These are phyloP conservation scores for California macrophylla DNA, from an alignment of 441 rosid genomes.

Conservation along the genomic window DNA sequence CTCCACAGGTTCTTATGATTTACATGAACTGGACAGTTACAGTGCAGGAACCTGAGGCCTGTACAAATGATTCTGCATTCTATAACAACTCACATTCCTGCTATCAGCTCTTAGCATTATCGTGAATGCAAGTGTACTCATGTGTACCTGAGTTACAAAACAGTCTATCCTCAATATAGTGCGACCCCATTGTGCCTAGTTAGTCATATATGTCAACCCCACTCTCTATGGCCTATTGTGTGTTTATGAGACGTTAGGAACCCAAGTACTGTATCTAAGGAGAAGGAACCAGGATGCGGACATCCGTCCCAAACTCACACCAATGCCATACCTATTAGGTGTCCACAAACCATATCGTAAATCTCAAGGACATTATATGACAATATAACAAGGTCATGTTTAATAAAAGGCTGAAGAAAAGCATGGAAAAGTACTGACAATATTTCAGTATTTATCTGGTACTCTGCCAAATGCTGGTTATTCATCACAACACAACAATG, in stretches of 20 bases:
- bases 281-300: not conserved
- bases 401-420: not conserved
- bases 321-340: not conserved
- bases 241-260: not conserved
- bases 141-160: not conserved
- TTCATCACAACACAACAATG: not conserved
- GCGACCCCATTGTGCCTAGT: not conserved
- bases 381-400: not conserved
- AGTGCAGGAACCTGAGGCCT: not conserved
- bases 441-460: not conserved
- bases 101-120: not conserved
- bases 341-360: not conserved
- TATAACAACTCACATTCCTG: not conserved
- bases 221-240: not conserved
- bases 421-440: not conserved
- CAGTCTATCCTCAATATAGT: not conserved
- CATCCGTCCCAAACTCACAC: not conserved
- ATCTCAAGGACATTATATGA: not conserved
- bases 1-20: not conserved
- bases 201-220: not conserved
- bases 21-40: not conserved
- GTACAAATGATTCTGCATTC: not conserved
- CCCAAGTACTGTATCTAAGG: not conserved
- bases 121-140: not conserved
- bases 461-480: not conserved